Evolutionary conservation across 805 yeast species (phyloP).

Genomic region (Lachancea sp.): DNA sequence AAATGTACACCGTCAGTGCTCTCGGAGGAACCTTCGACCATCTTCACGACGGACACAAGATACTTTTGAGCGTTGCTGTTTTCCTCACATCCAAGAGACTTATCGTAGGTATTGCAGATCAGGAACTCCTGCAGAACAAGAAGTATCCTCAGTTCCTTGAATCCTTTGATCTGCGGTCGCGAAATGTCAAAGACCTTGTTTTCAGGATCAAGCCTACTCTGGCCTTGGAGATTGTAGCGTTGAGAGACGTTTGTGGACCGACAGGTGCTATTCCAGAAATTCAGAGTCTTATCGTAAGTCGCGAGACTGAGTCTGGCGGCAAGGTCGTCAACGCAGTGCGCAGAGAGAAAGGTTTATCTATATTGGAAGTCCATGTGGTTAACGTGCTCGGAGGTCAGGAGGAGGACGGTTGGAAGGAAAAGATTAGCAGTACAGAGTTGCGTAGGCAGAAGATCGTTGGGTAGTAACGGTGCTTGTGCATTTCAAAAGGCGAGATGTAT

Average conservation of each 20-base stretch:
- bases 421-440: constrained; percentile 79
- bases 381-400: constrained; percentile 62
- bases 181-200: constrained; percentile 45
- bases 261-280: constrained; percentile 71
- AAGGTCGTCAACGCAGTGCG: constrained; percentile 63
- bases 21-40: constrained; percentile 98
- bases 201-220: constrained; percentile 41
- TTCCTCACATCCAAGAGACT: constrained; percentile 50
- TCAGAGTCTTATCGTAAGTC: constrained; percentile 73
- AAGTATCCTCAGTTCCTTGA: constrained; percentile 63
- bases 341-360: constrained; percentile 44
- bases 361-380: constrained; percentile 47
- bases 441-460: constrained; percentile 36
- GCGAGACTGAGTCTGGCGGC: constrained; percentile 76
- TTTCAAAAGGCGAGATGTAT: constrained; percentile 3
- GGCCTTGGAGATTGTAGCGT: constrained; percentile 47
- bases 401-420: constrained; percentile 54
- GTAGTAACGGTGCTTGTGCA: background rate
- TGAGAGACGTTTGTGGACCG: constrained; percentile 90
- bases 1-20: constrained; percentile 41
- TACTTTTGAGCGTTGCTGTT: constrained; percentile 65
- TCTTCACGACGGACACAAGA: constrained; percentile 90
- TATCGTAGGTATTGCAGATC: constrained; percentile 82
- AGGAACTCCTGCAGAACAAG: constrained; percentile 64
- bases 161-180: constrained; percentile 45